Evolutionary conservation across 225 moss, liverwort and hornwort species (phyloP).

Genomic region (Rhytidiadelphus loreus): DNA sequence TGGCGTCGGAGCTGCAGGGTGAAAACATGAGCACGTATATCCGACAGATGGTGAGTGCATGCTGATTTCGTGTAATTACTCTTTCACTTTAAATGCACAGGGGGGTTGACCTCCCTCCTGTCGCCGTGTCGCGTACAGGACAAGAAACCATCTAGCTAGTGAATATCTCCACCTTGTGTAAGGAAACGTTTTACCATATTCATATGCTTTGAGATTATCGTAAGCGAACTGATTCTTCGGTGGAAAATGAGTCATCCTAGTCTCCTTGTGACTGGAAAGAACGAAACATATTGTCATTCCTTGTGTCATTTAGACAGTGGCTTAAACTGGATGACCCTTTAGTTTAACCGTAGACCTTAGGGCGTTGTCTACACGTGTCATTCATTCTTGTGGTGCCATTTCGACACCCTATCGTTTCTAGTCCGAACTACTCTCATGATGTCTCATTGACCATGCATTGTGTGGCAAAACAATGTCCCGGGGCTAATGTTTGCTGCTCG

Average conservation of each 20-base stretch:
- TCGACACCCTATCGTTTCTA: background rate
- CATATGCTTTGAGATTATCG: background rate
- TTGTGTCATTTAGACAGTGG: background rate
- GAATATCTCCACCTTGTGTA: background rate
- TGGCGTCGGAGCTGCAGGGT: background rate
- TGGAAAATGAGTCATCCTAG: background rate
- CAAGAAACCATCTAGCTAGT: background rate
- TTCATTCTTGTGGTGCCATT: background rate
- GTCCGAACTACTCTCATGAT: background rate
- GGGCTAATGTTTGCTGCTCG: background rate
- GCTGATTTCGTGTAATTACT: background rate
- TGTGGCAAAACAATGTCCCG: background rate
- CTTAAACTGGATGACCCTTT: background rate
- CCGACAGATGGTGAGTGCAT: background rate
- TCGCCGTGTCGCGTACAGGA: background rate
- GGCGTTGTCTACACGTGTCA: background rate
- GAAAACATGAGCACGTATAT: background rate
- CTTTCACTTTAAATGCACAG: background rate
- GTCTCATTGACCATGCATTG: background rate
- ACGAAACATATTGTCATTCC: background rate
- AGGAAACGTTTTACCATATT: background rate
- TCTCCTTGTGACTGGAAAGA: background rate
- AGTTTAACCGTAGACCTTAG: background rate
- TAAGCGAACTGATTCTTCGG: background rate
- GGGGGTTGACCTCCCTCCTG: background rate